Conservation (phyloP, 1,284 basidiomycete species). For the Leccinum solheimii region DNA sequence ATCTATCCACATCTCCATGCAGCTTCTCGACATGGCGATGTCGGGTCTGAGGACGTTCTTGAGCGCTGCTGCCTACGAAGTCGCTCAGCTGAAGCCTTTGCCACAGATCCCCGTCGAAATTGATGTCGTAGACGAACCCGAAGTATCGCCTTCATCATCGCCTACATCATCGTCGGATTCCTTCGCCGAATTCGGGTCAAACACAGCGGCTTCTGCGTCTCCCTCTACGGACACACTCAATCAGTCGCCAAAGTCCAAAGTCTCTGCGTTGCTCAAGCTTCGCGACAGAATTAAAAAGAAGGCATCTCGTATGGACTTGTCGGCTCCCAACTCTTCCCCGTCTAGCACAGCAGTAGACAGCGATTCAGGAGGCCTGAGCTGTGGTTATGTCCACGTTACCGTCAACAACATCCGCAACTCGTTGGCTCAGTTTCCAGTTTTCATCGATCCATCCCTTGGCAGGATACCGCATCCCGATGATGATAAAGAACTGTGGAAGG, state of each 20-base stretch:
- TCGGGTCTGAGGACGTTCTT: conserved; percentile 30
- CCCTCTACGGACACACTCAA: conserved; percentile 1
- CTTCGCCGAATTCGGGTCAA: conserved; percentile 8
- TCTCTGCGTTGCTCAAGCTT: conserved; percentile 20
- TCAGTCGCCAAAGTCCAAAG: conserved; percentile 12
- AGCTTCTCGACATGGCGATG: conserved; percentile 29
- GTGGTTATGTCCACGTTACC: conserved; percentile 28
- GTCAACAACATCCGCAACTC: conserved; percentile 30
- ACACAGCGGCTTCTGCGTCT: not conserved
- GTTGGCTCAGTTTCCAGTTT: conserved; percentile 33
- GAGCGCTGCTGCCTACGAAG: conserved; percentile 28
- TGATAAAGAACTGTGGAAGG: conserved; percentile 29
- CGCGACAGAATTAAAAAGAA: conserved; percentile 10
- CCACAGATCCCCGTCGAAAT: conserved; percentile 21
- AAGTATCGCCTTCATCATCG: not conserved
- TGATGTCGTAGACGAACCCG: conserved; percentile 6
- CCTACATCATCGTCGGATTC: conserved; percentile 4
- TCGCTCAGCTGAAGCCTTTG: conserved; percentile 31
- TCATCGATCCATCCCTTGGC: conserved; percentile 16
- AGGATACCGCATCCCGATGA: conserved; percentile 33
- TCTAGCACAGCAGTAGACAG: conserved; percentile 27
- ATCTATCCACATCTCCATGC: conserved; percentile 23
- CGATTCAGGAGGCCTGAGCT: conserved; percentile 14
- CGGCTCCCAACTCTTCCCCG: conserved; percentile 5
- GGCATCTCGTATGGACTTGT: conserved; percentile 10